Evolutionary conservation across 2,329 filamentous ascomycete genomes (phyloP), one percentile per base, ranked within the genome.

Genomic region (Dichotomopilus funicola): DNA sequence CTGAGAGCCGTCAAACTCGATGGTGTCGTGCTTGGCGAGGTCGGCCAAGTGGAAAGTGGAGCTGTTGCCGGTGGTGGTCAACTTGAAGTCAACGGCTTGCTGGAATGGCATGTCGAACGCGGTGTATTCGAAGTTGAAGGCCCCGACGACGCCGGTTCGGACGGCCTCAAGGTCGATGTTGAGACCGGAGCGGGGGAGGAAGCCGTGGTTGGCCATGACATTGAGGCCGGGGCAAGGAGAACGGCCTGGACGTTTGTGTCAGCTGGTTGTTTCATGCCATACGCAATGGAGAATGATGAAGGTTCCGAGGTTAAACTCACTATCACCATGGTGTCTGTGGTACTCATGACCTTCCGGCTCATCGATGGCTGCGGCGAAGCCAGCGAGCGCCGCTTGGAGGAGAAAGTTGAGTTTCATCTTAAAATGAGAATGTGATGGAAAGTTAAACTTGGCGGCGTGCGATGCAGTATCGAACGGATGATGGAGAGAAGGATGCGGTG

Each of bases 1-100:
- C 6, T 70, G 58, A 11, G 66, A 69, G 12, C 68, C 67, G 54
- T 71, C 68, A 50, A 69, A 66, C 51, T 71, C 68, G 51, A 71
- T 67, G 35, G 65, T 61, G 44, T 61, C 61, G 46, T 68, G 65
- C 13, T 49, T 53, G n/a, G 61, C 55, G 1, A 68, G 55, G 37
- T 69, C 67, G 35, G 62, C 62, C 0, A 69, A 55, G 57, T 69
- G 63, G 56, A 69, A 64, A 6, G 66, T 68, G 12, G 52, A 60
- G 44, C 53, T 45, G 52, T 67, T 64, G 3, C 66, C 66, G 4
- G 67, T 66, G 6, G 67, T 67, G 0, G 67, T 64, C 12, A 62
- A 38, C 1, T 55, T 55, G 33, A 61, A 54, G 43, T 47, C 36
- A 45, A 75, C 70, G 6, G 62, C 58, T 11, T 61, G 57, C 13